Evolutionary conservation across 2,329 filamentous ascomycete species (phyloP).

Genomic region (Phialemoniopsis sp.): DNA sequence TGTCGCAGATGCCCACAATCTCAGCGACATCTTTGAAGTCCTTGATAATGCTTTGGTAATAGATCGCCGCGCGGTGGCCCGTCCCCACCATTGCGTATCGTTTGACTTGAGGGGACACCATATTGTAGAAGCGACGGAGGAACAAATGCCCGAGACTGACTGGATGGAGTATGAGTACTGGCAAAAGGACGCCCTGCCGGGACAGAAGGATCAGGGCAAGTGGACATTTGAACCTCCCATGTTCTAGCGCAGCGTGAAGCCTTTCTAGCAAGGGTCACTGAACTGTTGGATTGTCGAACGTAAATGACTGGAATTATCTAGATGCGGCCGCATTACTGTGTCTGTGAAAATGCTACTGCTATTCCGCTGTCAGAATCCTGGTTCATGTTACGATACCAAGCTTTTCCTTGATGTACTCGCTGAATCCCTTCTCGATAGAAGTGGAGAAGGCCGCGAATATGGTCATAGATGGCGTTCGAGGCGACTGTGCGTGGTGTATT

Average conservation of each 20-base stretch:
- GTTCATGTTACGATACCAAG: background rate
- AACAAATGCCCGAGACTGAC: too few species aligned
- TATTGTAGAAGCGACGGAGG: constrained; percentile 3
- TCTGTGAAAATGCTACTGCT: too few species aligned
- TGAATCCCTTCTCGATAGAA: constrained; percentile 42
- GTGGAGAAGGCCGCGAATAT: constrained; percentile 57
- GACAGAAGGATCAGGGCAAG: too few species aligned
- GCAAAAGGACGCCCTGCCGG: too few species aligned
- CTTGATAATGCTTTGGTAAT: constrained; percentile 35
- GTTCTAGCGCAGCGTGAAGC: too few species aligned
- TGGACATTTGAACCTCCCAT: too few species aligned
- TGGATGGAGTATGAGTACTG: too few species aligned
- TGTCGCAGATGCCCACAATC: constrained; percentile 39
- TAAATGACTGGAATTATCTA: too few species aligned
- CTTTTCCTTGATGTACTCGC: constrained; percentile 3
- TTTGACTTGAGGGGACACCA: too few species aligned
- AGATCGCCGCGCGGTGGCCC: constrained; percentile 38
- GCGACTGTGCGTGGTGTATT: constrained; percentile 48
- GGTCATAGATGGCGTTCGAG: constrained; percentile 48
- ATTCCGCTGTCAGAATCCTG: background rate
- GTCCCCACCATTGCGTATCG: constrained; percentile 35
- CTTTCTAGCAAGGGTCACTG: too few species aligned
- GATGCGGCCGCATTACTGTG: too few species aligned
- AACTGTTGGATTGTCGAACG: too few species aligned
- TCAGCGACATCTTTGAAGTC: constrained; percentile 30